A percentile compares a stretch with the other conserved stretches of the same genome.
phyloP scores from a whole-genome alignment of 768 basidiomycete species.

The Tephrocybe sp. region DNA sequence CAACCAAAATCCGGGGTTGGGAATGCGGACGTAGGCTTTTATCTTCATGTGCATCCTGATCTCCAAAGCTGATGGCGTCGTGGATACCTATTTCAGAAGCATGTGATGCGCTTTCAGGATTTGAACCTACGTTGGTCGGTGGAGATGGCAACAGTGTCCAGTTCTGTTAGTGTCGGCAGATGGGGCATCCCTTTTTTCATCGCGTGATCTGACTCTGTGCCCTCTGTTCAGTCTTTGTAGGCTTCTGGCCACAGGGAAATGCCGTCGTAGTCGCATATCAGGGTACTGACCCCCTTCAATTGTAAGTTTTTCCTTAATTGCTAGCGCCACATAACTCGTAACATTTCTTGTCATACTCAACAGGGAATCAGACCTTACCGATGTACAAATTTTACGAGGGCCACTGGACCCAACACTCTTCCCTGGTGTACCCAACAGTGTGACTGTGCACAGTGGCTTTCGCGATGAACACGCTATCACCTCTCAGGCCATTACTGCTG shows the following conservation, averaged over 20 bases:
- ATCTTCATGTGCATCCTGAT: not conserved
- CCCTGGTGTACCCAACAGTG: constrained; percentile 39
- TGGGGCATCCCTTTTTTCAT: no score
- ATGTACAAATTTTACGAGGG: constrained; percentile 36
- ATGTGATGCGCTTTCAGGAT: constrained; percentile 29
- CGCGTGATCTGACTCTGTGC: not conserved
- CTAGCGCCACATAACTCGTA: no score
- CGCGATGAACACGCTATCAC: constrained; percentile 40
- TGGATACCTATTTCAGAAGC: constrained; percentile 17
- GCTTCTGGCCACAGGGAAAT: constrained; percentile 42
- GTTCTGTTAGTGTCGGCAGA: constrained; percentile 23
- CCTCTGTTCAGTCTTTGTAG: constrained; percentile 29
- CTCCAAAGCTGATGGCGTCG: not conserved
- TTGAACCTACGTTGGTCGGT: constrained; percentile 27
- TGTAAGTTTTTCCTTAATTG: no score
- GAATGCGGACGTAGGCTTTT: constrained; percentile 23
- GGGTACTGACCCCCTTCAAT: constrained; percentile 45
- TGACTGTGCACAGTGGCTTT: constrained; percentile 50
- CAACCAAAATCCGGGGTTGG: constrained; percentile 25
- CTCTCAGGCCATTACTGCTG: constrained; percentile 32
- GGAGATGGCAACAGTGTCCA: constrained; percentile 30
- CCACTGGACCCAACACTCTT: constrained; percentile 42
- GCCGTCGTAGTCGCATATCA: constrained; percentile 49
- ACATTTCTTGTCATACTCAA: not conserved
- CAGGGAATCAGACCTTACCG: constrained; percentile 47